Base-by-base conservation (phyloP, 2,329 filamentous ascomycete genomes). In the Dothideomycetes sp. region DNA sequence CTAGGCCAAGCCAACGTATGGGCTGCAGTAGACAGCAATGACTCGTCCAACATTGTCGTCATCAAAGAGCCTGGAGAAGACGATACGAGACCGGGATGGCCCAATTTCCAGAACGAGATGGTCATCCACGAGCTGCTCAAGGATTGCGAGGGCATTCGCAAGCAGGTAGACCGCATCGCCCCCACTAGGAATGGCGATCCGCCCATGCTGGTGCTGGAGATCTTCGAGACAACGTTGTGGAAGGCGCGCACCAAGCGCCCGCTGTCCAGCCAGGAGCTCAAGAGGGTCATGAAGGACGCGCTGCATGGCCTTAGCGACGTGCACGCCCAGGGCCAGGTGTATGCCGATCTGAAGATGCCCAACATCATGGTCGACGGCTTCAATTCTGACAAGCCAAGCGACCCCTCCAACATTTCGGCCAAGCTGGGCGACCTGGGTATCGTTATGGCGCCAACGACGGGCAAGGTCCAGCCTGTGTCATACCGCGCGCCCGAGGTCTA, bases 71-170 rank as follows among this genome's bases (percentile, higher is more conserved):
- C 53, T 2, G 46, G 45, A 16, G 36, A 40, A 8, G 39, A 47
- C 19, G 52, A 53, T 34, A 39, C 31, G 1, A 9, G 31, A 11
- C 37, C 38, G 7, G 34, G 42, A 38, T 54, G 47, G 45, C 52
- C 52, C 2, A 33, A 40, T 4, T 54, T 55, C 38, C 44, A 48
- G 19, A 45, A 52, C 18, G 53, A 55, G 35, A 53, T 55, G 49
- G 46, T 52, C 35, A 54, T 55, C 49, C 53, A 55, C 34, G 51
- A 54, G 42, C 40, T 55, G 5, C 45, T 54, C 40, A 54, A 52
- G 30, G 46, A 47, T 24, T 47, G 41, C 15, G 29, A 35, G 10
- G 38, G 31, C 17, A 49, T 55, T 27, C 47, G 53, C 17, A 47
- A 46, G 29, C 47, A 53, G 19, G 31, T 53, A 19, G 53, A 55